Base-by-base conservation (phyloP, 176 grass and related monocot species). In the Aegilops umbellulata region DNA sequence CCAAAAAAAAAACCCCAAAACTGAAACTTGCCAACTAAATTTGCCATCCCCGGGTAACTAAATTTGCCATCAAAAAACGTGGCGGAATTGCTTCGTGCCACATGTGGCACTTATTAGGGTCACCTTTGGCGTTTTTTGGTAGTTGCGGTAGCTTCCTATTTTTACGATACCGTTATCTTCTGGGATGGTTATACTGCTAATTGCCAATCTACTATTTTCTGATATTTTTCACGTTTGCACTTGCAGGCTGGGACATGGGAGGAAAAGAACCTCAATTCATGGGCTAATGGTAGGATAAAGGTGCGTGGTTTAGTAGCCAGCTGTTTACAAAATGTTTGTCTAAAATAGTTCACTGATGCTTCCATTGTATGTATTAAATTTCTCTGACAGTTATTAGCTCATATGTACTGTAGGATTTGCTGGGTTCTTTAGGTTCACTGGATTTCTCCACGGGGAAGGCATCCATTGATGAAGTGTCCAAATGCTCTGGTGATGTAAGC, bases 161-260 rank as follows among this genome's bases (percentile, higher is more conserved):
- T 55, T 67, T 11, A 0, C 6, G 2, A 9, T 55, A 23, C 66
- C 13, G 6, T 57, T 30, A 27, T 49, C 4, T 74, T 67, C 44
- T 53, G 7, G 4, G 32, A 26, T 87, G 19, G 41, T 53, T 41
- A 32, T 36, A 60, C n/a, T 87, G 19, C 44, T 77, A 57, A 9
- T 2, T 77, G 27, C 6, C 3, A 27, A 35, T 14, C 15, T 63
- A 34, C 14, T 8, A 68, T 85, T 60, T 32, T 44, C 42, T 67
- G 58, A 75, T 20, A 12, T 22, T 76, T 90, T 4, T 35, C 32
- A 60, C 17, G 44, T 81, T 72, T 95, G 35, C 91, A 95, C 78
- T 72, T 95, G 35, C 91, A 98, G 96, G 97, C 94, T 87, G 97
- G 97, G 83, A 99, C 97, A 13, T 99, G 97, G 97, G 97, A 96